Conservation (phyloP, 257 asterid genomes). For the Forsythia suspensa region DNA sequence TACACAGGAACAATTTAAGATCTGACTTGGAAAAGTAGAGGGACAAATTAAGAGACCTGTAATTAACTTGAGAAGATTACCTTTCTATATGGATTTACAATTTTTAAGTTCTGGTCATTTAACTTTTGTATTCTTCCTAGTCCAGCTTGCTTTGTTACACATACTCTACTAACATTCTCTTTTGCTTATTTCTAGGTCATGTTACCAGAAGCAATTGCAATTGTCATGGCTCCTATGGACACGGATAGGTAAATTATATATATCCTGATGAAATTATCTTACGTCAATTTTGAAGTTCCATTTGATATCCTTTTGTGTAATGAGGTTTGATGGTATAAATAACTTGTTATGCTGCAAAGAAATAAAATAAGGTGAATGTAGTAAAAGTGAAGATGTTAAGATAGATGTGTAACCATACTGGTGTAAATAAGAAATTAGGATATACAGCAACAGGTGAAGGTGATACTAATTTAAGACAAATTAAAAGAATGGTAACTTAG, state of each 20-base stretch:
- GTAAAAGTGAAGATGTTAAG: slow-evolving; percentile 13
- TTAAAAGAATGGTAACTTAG: too few species aligned
- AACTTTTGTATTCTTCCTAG: background rate
- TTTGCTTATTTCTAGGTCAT: slow-evolving; percentile 57
- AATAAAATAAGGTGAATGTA: background rate
- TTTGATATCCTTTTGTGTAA: background rate
- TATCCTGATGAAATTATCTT: background rate
- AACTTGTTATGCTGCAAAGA: background rate
- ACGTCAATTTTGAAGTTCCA: background rate
- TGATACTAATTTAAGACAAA: too few species aligned
- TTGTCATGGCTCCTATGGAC: slow-evolving; percentile 97
- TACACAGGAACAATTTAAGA: background rate
- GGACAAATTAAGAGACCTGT: background rate
- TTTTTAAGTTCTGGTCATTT: background rate
- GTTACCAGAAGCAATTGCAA: slow-evolving; percentile 96
- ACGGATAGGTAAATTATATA: slow-evolving; percentile 5
- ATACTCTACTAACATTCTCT: background rate
- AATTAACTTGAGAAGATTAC: background rate
- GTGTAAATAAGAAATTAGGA: background rate
- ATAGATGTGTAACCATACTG: slow-evolving; percentile 10
- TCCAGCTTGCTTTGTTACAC: background rate
- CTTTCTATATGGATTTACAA: background rate
- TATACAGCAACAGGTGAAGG: background rate
- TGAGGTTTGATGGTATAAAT: background rate
- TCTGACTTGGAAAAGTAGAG: background rate